Evolutionary conservation across 495 filamentous ascomycete genomes (phyloP), one percentile per base, ranked within the genome.

Genomic region (Polyplosphaeria fusca): DNA sequence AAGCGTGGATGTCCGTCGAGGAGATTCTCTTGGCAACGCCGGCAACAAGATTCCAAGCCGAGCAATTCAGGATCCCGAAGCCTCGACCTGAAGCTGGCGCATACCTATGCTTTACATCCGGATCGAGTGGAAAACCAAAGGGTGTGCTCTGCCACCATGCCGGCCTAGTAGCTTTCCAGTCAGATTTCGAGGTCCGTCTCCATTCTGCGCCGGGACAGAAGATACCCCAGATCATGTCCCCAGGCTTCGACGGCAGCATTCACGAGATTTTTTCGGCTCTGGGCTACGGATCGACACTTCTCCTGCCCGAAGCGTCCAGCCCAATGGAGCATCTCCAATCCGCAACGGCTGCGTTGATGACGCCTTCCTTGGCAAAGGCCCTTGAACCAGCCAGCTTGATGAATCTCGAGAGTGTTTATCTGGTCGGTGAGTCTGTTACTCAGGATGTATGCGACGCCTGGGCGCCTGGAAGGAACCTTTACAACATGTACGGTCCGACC

Each of bases 401-500:
- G 12, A 25, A 56, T 16, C 20, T 56, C 38, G 48, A 39, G 18
- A 55, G 51, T 7, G 55, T 72, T 1, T 68, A 67, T 46, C 49
- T 72, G 1, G 69, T 64, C 16, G 70, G 70, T 0, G 71, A 74
- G 49, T 19, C 64, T 5, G 65, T 72, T 28, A 40, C 61, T 0
- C 70, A 71, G 46, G 18, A 16, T 22, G 49, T 71, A 12, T 47
- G 27, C 27, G 65, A 73, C 40, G 25, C 4, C 1, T 75, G 72
- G 71, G 37, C 62, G 1, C 14, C 27, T 2, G 20, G 24, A 40
- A 67, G 55, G 51, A 25, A 22, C 7, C 42, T 67, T 2, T 74
- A 68, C 53, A 73, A 73, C 51, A 67, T 66, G 61, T 75, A 75
- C 55, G 71, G 73, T 1, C 73, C 73, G 5, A 70, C 68, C 5